Percentiles rank a stretch among this genome's conserved stretches.
Evolutionary conservation across 1,284 basidiomycete genomes (phyloP).

Genomic region (Gomphus bonarii): DNA sequence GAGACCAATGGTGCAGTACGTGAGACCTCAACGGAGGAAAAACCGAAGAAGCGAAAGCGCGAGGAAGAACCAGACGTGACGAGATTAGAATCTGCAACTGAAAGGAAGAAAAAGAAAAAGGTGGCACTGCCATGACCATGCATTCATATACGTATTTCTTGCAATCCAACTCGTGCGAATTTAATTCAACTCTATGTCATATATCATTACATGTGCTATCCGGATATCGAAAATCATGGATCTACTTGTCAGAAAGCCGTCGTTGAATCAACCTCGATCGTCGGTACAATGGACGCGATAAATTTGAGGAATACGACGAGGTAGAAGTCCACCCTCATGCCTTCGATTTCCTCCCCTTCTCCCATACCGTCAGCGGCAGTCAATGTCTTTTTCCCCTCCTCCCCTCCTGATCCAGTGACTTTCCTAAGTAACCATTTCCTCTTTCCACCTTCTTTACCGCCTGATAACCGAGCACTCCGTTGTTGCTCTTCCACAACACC

Average conservation of each 20-base stretch:
- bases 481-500: slow-evolving; percentile 71
- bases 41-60: neutral
- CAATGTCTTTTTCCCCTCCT: slow-evolving; percentile 38
- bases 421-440: slow-evolving; percentile 79
- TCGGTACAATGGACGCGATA: slow-evolving; percentile 88
- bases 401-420: slow-evolving; percentile 35
- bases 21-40: neutral
- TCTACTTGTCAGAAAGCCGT: slow-evolving; percentile 51
- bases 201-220: slow-evolving; percentile 7
- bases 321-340: slow-evolving; percentile 92
- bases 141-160: neutral
- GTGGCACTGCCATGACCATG: neutral
- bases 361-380: slow-evolving; percentile 19
- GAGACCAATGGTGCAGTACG: neutral
- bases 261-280: slow-evolving; percentile 90
- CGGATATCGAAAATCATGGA: slow-evolving; percentile 1
- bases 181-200: neutral
- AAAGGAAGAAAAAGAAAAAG: slow-evolving; percentile 12
- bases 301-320: slow-evolving; percentile 96
- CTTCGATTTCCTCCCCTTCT: slow-evolving; percentile 68
- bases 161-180: neutral
- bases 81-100: neutral
- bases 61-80: neutral
- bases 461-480: slow-evolving; percentile 29
- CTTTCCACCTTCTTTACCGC: slow-evolving; percentile 41